Base-by-base conservation (phyloP, 192 early-diverging fungal species). In the Coemansia furcata region DNA sequence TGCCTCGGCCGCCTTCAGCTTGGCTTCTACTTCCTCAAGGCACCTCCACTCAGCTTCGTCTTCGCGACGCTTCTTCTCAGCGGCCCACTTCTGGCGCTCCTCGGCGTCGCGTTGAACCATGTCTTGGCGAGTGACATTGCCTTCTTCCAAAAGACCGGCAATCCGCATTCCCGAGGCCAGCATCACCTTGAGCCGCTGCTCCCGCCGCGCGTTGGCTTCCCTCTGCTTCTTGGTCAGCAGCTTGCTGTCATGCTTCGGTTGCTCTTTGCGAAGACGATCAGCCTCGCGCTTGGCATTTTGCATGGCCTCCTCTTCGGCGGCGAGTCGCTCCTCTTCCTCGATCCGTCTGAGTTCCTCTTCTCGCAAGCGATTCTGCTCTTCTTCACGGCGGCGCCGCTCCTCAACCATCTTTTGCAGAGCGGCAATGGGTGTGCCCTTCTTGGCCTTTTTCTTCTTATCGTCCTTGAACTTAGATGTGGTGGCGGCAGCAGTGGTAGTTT, bases 151-250 rank as follows among this genome's bases (percentile, higher is more conserved):
- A 33, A 85, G 65, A 14, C 77, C 76, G 46, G 86, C 89, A 38
- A 97, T 85, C 77, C 90, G 91, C 60, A 87, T 82, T 29, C 95
- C 95, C 8, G 93, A 85, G 6, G 78, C 82, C 17, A 97, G 71
- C 82, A 97, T 80, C 30, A 87, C 89, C 67, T 95, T 85, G 36
- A 92, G 85, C 65, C 87, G 87, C 36, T 86, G 76, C 65, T 92
- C 84, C 57, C 87, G 88, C 42, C 81, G 86, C 6, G 86, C 86
- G 71, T 94, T 87, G 49, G 90, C 92, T 61, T 88, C 89, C 81
- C 93, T 95, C 75, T 98, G 94, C n/a, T 91, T 87, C 77, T 94
- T 94, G 36, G 95, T 94, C 71, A 96, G 82, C 59, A 96, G 88
- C 76, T 97, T 95, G 47, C 98, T 96, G 50, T 93, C 89, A 71